Percentiles rank a stretch among this genome's conserved stretches.
These are phyloP conservation scores for Coniochaeta pulveracea DNA, from an alignment of 2,329 filamentous ascomycete species.

Conservation along the genomic window DNA sequence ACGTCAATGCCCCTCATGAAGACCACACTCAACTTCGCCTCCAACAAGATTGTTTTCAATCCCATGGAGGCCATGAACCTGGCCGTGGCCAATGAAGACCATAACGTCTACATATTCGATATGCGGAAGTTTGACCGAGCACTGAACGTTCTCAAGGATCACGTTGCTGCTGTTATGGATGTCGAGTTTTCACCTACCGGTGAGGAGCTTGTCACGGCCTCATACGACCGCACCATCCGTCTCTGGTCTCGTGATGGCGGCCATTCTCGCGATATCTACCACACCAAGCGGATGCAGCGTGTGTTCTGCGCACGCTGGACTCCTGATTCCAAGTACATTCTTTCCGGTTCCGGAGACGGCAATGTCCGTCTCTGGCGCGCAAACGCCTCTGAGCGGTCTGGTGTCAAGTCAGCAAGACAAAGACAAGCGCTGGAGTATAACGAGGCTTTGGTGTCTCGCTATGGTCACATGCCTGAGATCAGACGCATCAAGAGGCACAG, in stretches of 20 bases:
- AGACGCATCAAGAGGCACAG: conserved; percentile 81
- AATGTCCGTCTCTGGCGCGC: conserved; percentile 81
- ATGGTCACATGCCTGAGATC: conserved; percentile 93
- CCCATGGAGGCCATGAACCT: conserved; percentile 65
- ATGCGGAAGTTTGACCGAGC: conserved; percentile 84
- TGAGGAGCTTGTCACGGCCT: conserved; percentile 82
- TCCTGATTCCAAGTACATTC: conserved; percentile 78
- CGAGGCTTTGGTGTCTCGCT: conserved; percentile 69
- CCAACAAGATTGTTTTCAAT: conserved; percentile 82
- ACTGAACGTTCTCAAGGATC: conserved; percentile 80
- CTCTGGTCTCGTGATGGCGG: conserved; percentile 73
- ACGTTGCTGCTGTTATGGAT: conserved; percentile 88
- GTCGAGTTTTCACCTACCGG: conserved; percentile 92
- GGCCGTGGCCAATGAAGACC: conserved; percentile 86
- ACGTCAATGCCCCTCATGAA: conserved; percentile 76
- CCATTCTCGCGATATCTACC: conserved; percentile 86
- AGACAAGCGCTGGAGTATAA: conserved; percentile 89
- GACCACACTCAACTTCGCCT: conserved; percentile 69
- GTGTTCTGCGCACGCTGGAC: conserved; percentile 75
- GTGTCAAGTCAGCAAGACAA: conserved; percentile 76
- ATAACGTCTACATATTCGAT: conserved; percentile 88
- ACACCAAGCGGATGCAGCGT: conserved; percentile 96
- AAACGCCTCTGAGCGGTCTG: conserved; percentile 70
- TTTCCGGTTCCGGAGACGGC: conserved; percentile 88
- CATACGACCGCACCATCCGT: conserved; percentile 78